A percentile compares a stretch with the other conserved stretches of the same genome.
Evolutionary conservation across 495 filamentous ascomycete genomes (phyloP).

Genomic region (Tuber calosporum): DNA sequence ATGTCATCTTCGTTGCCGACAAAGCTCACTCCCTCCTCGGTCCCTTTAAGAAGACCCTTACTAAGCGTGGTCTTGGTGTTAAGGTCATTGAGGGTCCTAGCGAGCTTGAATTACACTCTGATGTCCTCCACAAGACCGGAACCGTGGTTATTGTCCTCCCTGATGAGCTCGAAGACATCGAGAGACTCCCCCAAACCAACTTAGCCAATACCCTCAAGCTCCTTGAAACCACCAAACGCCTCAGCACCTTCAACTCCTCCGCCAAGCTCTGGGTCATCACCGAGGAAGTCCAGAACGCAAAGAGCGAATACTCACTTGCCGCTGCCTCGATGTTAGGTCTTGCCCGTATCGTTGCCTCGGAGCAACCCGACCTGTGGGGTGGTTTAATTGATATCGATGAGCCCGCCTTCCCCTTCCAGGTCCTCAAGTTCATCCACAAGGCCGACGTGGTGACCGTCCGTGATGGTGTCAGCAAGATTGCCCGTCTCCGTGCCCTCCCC

Average conservation of each 20-base stretch:
- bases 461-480: constrained; percentile 45
- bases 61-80: not conserved
- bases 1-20: constrained; percentile 35
- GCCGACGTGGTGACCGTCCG: constrained; percentile 47
- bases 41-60: constrained; percentile 22
- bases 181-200: constrained; percentile 11
- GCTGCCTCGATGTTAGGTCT: constrained; percentile 44
- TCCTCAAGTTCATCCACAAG: constrained; percentile 43
- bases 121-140: constrained; percentile 7
- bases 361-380: constrained; percentile 45
- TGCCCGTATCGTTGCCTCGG: constrained; percentile 43
- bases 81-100: constrained; percentile 14
- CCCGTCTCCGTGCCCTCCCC: constrained; percentile 42
- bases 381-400: constrained; percentile 43
- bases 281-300: constrained; percentile 15
- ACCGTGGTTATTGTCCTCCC: constrained; percentile 40
- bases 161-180: constrained; percentile 10
- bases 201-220: constrained; percentile 31
- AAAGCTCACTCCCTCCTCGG: constrained; percentile 13
- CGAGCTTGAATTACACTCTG: constrained; percentile 9
- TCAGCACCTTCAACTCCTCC: constrained; percentile 14
- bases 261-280: constrained; percentile 42
- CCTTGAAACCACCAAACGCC: constrained; percentile 38
- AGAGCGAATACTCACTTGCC: constrained; percentile 40
- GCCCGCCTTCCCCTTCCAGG: constrained; percentile 36